Percentiles rank a stretch among this genome's conserved stretches.
These are phyloP conservation scores for Globisporangium spinosum DNA, from an alignment of 352 stramenopile genomes.

Conservation along the genomic window DNA sequence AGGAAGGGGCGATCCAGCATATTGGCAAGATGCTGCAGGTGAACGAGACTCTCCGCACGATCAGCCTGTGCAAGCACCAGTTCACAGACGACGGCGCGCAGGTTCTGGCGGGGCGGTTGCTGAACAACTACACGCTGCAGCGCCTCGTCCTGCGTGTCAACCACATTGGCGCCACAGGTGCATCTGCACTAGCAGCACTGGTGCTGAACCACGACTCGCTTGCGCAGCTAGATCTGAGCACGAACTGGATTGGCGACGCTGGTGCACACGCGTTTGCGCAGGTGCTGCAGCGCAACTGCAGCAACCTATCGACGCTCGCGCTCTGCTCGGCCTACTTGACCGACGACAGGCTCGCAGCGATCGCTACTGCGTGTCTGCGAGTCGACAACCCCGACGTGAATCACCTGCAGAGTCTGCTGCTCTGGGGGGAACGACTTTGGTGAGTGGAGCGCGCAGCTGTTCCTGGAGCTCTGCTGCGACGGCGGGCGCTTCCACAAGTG, in stretches of 20 bases:
- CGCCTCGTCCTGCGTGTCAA: constrained; percentile 61
- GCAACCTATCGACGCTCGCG: constrained; percentile 36
- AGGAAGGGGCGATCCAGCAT: constrained; percentile 66
- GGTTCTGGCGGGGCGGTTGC: constrained; percentile 63
- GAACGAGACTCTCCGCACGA: constrained; percentile 46
- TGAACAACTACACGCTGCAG: constrained; percentile 61
- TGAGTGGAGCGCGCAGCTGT: constrained; percentile 23
- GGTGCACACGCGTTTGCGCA: constrained; percentile 52
- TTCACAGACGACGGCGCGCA: constrained; percentile 66
- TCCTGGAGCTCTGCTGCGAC: constrained; percentile 35
- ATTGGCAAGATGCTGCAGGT: constrained; percentile 74
- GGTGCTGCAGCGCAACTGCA: constrained; percentile 40
- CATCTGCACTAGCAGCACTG: constrained; percentile 50
- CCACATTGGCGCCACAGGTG: constrained; percentile 54
- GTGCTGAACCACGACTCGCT: constrained; percentile 47
- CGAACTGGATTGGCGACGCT: constrained; percentile 61
- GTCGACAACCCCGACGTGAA: constrained; percentile 25
- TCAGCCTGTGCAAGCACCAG: constrained; percentile 71
- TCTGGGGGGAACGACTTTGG: constrained; percentile 79
- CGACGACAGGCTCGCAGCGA: constrained; percentile 38
- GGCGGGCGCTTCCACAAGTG: constrained; percentile 33
- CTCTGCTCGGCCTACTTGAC: constrained; percentile 61
- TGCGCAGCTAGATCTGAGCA: constrained; percentile 52
- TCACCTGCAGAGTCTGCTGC: constrained; percentile 38
- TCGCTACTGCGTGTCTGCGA: constrained; percentile 40